Base-by-base conservation (phyloP, 2,329 filamentous ascomycete genomes). In the Neonectria neomacrospora region DNA sequence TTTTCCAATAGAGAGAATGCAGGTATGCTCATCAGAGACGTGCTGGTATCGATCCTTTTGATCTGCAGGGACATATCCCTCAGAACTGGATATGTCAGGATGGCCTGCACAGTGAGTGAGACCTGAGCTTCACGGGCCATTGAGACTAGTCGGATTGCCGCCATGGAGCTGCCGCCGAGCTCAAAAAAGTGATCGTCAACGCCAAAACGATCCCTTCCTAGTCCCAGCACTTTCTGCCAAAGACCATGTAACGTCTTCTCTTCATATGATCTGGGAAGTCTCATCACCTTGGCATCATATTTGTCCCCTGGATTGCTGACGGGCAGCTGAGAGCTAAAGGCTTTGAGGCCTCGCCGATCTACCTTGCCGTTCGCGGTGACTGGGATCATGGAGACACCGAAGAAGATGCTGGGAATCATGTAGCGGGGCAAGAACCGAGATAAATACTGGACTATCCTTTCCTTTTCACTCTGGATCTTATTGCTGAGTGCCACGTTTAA, bases 141-240 rank as follows among this genome's bases (percentile, higher is more conserved):
- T 44, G 41, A 44, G 41, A 44, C 41, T 10, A 44, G 18, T 18
- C 41, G 41, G 20, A 44, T 44, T 44, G 41, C 41, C 41, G 41
- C 41, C 41, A 44, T 44, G 41, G 41, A 44, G 41, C 41, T 44
- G 41, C 41, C 41, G 41, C 41, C 41, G 41, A 44, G 41, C 41
- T 44, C 41, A 22, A 44, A 44, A 44, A 44, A 44, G 41, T 44
- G 41, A 22, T 44, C n/a, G 41, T 44, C 41, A 18, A 44, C 41
- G 20, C 41, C 41, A 22, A 44, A 44, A 22, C 41, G 41, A 44
- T 23, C 41, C 41, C 18, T 18, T 44, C 22, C 41, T 18, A 44
- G 22, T 18, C 41, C 41, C 41, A 44, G 41, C 22, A 44, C 41
- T 44, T 44, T 44, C 41, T 44, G 41, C 41, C 41, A 44, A 44